Evolutionary conservation across 1,139 yeast species (phyloP).

Genomic region (Saccharomycopsis phalli): DNA sequence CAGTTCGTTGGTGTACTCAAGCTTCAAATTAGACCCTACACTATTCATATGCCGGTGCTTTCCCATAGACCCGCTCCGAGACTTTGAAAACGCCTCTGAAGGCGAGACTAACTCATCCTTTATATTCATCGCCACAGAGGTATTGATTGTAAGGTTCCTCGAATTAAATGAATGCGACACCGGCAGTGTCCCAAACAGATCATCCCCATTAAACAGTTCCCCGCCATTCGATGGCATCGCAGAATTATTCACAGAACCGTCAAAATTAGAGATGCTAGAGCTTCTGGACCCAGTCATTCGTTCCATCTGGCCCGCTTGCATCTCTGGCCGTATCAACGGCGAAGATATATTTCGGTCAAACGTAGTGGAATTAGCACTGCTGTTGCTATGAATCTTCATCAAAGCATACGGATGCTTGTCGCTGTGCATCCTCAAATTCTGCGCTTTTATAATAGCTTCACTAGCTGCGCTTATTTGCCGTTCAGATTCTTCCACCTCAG

Average conservation of each 20-base stretch:
- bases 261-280: not conserved
- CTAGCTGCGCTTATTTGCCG: conserved; percentile 11
- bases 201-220: too few species aligned
- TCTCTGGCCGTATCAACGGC: not conserved
- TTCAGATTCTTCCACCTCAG: not conserved
- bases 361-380: too few species aligned
- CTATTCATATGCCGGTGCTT: not conserved
- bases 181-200: not conserved
- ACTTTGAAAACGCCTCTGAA: not conserved
- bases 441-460: conserved; percentile 17
- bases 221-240: too few species aligned
- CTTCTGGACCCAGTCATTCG: not conserved
- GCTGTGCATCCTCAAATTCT: conserved; percentile 7
- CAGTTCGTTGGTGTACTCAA: not conserved
- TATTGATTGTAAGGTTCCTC: not conserved
- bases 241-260: too few species aligned
- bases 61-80: not conserved
- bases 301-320: not conserved
- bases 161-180: not conserved
- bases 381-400: not conserved
- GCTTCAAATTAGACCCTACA: not conserved
- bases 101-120: not conserved
- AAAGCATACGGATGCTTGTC: not conserved
- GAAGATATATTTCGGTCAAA: not conserved
- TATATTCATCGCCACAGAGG: not conserved